A percentile compares a stretch with the other conserved stretches of the same genome.
Evolutionary conservation across 176 grass and related monocot species (phyloP).

Genomic region (Saccharum spontaneum): DNA sequence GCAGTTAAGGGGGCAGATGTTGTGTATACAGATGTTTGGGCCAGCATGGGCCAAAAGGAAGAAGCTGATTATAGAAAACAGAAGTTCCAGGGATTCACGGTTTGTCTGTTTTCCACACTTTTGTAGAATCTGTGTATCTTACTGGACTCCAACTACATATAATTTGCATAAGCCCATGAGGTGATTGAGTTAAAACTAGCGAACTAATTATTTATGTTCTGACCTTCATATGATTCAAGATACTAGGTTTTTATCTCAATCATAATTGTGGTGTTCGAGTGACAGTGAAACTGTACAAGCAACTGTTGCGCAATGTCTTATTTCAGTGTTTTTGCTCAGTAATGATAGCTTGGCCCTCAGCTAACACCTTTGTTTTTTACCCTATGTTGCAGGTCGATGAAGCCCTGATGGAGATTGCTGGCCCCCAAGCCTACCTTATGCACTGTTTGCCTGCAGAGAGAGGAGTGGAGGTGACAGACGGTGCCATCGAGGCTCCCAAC

Average conservation of each 20-base stretch:
- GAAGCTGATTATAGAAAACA: slow-evolving; percentile 90
- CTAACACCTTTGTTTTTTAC: slow-evolving; percentile 20
- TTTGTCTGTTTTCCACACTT: slow-evolving; percentile 25
- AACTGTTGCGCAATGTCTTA: background rate
- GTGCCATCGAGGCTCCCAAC: slow-evolving; percentile 73
- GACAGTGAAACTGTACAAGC: background rate
- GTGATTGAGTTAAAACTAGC: background rate
- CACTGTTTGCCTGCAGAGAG: slow-evolving; percentile 93
- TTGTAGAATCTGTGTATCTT: background rate
- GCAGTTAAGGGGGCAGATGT: slow-evolving; percentile 95
- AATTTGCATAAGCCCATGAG: background rate
- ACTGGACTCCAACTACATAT: background rate
- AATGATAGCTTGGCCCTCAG: background rate
- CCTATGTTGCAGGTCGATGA: slow-evolving; percentile 65
- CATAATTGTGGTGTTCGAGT: background rate
- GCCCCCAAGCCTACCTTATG: slow-evolving; percentile 85
- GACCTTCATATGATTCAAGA: background rate
- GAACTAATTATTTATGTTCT: background rate
- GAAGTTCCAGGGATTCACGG: slow-evolving; percentile 86
- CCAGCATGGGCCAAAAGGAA: slow-evolving; percentile 99
- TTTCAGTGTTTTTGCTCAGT: background rate
- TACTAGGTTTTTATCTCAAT: background rate
- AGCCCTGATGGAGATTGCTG: slow-evolving; percentile 89
- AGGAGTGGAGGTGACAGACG: slow-evolving; percentile 86
- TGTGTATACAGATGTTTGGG: slow-evolving; percentile 99